Conservation (phyloP, 768 basidiomycete species). For the Naganishia vishniacii region DNA sequence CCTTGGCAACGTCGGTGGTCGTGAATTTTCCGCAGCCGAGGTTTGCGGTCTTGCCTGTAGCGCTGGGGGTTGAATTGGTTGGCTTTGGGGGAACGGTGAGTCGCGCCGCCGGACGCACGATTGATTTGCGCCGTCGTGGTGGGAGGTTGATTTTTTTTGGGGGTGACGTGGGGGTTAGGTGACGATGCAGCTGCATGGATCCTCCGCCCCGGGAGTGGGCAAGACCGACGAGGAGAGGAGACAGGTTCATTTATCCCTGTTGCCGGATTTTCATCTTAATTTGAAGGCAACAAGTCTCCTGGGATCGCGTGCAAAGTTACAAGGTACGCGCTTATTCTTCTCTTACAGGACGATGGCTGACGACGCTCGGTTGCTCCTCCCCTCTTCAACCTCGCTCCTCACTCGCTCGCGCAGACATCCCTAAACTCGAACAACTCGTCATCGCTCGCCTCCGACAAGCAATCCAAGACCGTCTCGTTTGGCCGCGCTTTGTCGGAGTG, state of each 20-base stretch:
- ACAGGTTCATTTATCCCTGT: slow-evolving; percentile 69
- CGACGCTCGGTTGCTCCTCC: too few species aligned
- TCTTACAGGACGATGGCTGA: background rate
- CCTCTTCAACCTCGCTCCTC: background rate
- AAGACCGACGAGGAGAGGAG: slow-evolving; percentile 42
- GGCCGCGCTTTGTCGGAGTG: slow-evolving; percentile 50
- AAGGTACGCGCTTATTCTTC: slow-evolving; percentile 46
- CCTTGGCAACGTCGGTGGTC: slow-evolving; percentile 49
- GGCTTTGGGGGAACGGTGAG: slow-evolving; percentile 73
- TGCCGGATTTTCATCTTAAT: slow-evolving; percentile 79
- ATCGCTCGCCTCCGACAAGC: slow-evolving; percentile 71
- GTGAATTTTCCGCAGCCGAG: slow-evolving; percentile 52
- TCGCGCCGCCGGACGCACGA: too few species aligned
- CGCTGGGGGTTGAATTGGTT: slow-evolving; percentile 75
- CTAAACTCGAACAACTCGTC: slow-evolving; percentile 92
- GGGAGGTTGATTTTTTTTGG: background rate
- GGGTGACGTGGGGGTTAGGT: slow-evolving; percentile 27
- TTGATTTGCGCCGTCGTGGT: too few species aligned
- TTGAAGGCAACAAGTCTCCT: slow-evolving; percentile 84
- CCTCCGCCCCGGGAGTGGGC: slow-evolving; percentile 49
- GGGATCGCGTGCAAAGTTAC: slow-evolving; percentile 93
- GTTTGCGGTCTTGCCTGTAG: slow-evolving; percentile 55
- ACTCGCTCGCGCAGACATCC: slow-evolving; percentile 59
- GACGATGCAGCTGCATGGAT: slow-evolving; percentile 42
- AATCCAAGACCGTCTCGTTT: slow-evolving; percentile 52